Evolutionary conservation across 2,329 filamentous ascomycete genomes (phyloP), one percentile per base, ranked within the genome.

Genomic region (Ambrosiella cleistominuta): DNA sequence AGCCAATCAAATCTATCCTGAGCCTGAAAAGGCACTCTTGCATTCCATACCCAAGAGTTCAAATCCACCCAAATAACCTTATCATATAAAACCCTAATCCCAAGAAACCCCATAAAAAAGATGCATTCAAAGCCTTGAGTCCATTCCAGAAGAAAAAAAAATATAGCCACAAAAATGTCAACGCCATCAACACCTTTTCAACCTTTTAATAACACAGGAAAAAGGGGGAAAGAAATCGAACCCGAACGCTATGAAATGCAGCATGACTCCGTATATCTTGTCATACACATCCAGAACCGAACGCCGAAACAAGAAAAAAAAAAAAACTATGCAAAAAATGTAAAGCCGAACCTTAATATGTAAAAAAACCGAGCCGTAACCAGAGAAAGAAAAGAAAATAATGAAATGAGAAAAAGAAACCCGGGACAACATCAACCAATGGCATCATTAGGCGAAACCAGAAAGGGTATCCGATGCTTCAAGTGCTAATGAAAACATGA

Each of bases 391-490:
- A n/a, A 19, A 4, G 37, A 39, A 47, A 15, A 27, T 35, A 17
- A 36, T 12, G 35, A 39, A 15, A 45, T 39, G 36, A 55, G 15
- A 17, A 38, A 52, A 15, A 55, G 15, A 17, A 38, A 52, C 37
- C 50, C 19, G 47, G 27, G 17, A 9, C 44, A n/a, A 47, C 1
- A 36, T 19, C 47, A 51, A 12, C 27, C 35, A 5, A 37, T 40
- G n/a, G 13, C 42, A 38, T 35, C 36, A 39, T 54, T n/a, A 37
- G n/a, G 51, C 44, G 38, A 39, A 57, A 57, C 4, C 50, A 57
- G 42, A 60, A 9, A 50, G 40, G 39, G 49, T 7, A 39, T 12
- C 53, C 19, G 17, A 19, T 54, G 49, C 11, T 49, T 27, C 27
- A 27, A 27, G 40, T 17, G 36, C 45, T 17, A 17, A 51, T 50